phyloP scores from a whole-genome alignment of 306 rosid species.

The Neltuma alba region DNA sequence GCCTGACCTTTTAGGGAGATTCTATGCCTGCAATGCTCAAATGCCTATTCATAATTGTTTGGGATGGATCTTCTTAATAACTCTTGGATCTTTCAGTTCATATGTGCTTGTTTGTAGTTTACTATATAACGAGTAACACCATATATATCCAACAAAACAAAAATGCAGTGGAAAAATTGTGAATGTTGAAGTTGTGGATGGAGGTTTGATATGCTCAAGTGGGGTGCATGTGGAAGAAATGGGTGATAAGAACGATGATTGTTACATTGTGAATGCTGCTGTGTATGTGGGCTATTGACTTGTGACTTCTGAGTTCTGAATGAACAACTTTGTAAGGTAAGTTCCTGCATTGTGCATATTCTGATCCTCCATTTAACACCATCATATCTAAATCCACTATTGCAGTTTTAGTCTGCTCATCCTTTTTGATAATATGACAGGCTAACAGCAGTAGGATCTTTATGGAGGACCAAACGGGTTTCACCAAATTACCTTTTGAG shows the following conservation, averaged over 20 bases:
- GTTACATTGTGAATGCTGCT: slow-evolving; percentile 96
- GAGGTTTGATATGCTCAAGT: slow-evolving; percentile 95
- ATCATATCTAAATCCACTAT: neutral
- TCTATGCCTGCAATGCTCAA: too few relatives aligned
- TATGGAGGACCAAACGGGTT: neutral
- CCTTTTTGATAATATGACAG: neutral
- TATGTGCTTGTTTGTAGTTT: slow-evolving; percentile 23
- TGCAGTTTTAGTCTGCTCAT: neutral
- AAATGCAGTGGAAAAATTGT: slow-evolving; percentile 81
- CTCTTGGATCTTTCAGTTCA: neutral
- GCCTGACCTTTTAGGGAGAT: neutral
- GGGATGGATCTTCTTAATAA: too few relatives aligned
- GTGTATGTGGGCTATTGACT: slow-evolving; percentile 86
- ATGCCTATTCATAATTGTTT: too few relatives aligned
- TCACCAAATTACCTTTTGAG: neutral
- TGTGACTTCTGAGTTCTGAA: slow-evolving; percentile 25
- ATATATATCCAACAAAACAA: neutral
- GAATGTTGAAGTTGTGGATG: slow-evolving; percentile 87
- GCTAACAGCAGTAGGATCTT: neutral
- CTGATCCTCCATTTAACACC: neutral
- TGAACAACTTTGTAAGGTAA: slow-evolving; percentile 21
- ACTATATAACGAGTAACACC: neutral
- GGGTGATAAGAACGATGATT: slow-evolving; percentile 97
- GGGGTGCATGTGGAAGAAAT: slow-evolving; percentile 94
- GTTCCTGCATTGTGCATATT: neutral